Percentiles rank a stretch among this genome's conserved stretches.
Evolutionary conservation across 2,329 filamentous ascomycete genomes (phyloP).

Genomic region (Penicillium sp.): DNA sequence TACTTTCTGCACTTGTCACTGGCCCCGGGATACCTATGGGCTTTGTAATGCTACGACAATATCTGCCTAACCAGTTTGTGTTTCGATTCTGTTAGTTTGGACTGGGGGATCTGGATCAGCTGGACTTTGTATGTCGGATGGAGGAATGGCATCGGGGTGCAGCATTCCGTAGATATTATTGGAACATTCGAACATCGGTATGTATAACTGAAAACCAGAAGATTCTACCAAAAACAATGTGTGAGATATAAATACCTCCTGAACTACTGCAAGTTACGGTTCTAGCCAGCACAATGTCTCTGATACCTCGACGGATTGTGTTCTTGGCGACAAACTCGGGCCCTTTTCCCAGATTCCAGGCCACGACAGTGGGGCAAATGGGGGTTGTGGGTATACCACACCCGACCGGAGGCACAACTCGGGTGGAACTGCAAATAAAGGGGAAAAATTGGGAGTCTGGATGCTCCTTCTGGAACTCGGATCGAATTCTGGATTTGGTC

Average conservation of each 20-base stretch:
- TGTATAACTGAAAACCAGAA: not conserved
- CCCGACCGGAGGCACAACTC: slow-evolving; percentile 2
- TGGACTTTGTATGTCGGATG: not conserved
- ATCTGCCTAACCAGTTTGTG: no score
- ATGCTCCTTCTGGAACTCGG: slow-evolving; percentile 8
- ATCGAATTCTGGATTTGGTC: slow-evolving; percentile 3
- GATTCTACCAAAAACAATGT: not conserved
- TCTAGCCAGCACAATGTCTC: not conserved
- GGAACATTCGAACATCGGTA: not conserved
- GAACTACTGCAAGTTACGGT: not conserved
- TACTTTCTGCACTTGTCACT: not conserved
- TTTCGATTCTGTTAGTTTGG: not conserved
- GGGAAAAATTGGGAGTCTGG: slow-evolving; percentile 3
- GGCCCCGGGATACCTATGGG: not conserved
- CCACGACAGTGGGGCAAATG: slow-evolving; percentile 1
- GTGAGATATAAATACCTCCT: not conserved
- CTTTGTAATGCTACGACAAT: not conserved
- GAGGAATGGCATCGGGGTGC: not conserved
- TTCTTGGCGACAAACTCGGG: not conserved
- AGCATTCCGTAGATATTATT: slow-evolving; percentile 2
- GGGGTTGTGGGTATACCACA: not conserved
- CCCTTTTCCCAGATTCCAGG: slow-evolving; percentile 1
- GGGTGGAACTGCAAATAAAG: slow-evolving; percentile 9
- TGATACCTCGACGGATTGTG: not conserved
- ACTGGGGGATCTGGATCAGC: not conserved